phyloP scores from a whole-genome alignment of 108 stramenopile genomes.

The Mediolabrus comicus region DNA sequence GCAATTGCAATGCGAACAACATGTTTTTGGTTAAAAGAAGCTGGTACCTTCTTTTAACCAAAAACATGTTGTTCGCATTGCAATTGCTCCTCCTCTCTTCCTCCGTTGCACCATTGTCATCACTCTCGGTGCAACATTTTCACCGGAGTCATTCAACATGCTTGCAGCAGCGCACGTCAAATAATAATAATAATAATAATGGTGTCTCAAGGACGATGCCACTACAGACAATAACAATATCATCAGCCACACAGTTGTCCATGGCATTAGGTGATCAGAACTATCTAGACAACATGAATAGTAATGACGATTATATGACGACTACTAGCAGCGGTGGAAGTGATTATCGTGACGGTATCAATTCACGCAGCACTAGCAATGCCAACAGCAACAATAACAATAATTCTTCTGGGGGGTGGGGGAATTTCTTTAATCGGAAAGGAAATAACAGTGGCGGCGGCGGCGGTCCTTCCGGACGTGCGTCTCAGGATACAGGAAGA shows the following conservation, averaged over 20 bases:
- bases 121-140: background rate
- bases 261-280: conserved; percentile 8
- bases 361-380: background rate
- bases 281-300: conserved; percentile 17
- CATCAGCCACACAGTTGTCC: background rate
- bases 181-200: background rate
- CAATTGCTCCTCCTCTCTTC: background rate
- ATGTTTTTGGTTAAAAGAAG: no score
- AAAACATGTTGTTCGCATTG: background rate
- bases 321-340: background rate
- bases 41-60: no score
- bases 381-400: background rate
- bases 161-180: no score
- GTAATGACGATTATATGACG: background rate
- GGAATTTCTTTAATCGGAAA: background rate
- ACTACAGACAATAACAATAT: no score
- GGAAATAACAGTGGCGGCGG: background rate
- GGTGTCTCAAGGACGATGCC: background rate
- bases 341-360: background rate
- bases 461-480: background rate
- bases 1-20: background rate
- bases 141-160: no score
- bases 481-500: background rate
- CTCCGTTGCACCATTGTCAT: background rate
- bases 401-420: background rate